Percentiles rank a stretch among this genome's conserved stretches.
Evolutionary conservation across 2,329 filamentous ascomycete genomes (phyloP).

Genomic region (Bipolaris cookei): DNA sequence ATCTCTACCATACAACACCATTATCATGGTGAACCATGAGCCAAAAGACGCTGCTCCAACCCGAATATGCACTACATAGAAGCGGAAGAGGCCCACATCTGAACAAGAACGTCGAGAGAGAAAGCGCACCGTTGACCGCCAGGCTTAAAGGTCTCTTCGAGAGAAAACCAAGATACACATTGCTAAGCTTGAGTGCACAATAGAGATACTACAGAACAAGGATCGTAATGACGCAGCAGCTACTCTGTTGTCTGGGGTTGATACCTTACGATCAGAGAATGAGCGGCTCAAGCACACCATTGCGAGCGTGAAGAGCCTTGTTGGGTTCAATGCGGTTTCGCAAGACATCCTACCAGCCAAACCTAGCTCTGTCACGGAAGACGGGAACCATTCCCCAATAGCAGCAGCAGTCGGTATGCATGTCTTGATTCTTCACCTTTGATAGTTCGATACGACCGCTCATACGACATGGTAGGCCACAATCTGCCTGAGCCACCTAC

Average conservation of each 20-base stretch:
- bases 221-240: constrained; percentile 43
- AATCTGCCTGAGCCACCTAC: constrained; percentile 29
- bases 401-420: constrained; percentile 37
- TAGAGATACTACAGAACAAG: constrained; percentile 43
- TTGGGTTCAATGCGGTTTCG: constrained; percentile 33
- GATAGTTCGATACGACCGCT: constrained; percentile 21
- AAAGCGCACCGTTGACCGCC: constrained; percentile 46
- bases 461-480: constrained; percentile 33
- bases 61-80: constrained; percentile 34
- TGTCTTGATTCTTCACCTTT: constrained; percentile 7
- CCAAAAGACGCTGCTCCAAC: constrained; percentile 37
- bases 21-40: constrained; percentile 7
- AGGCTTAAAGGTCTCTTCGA: constrained; percentile 44
- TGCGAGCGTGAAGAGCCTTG: constrained; percentile 43
- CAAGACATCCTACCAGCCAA: constrained; percentile 15
- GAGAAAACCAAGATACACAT: constrained; percentile 50
- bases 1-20: constrained; percentile 11
- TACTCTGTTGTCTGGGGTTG: constrained; percentile 42
- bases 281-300: constrained; percentile 43
- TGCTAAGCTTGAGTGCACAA: constrained; percentile 46
- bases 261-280: constrained; percentile 42
- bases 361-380: constrained; percentile 9
- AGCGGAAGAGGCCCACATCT: constrained; percentile 43
- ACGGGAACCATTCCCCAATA: constrained; percentile 23
- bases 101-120: constrained; percentile 45